Evolutionary conservation across 495 filamentous ascomycete genomes (phyloP), one percentile per base, ranked within the genome.

Genomic region (Podospora tetraspora): DNA sequence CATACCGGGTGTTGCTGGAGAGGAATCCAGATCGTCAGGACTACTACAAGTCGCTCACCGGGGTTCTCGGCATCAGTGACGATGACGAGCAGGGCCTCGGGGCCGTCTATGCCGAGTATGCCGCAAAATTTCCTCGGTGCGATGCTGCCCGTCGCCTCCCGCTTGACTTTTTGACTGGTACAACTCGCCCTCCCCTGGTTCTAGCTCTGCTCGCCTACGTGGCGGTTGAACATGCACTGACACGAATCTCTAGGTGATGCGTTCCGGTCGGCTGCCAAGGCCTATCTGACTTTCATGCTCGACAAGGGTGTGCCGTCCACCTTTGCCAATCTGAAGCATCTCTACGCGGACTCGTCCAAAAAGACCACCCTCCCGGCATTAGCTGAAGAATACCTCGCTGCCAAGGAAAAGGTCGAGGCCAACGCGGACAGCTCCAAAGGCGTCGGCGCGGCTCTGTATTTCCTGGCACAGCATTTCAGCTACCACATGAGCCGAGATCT

Each of bases 391-490:
- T 97, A 97, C 72, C 78, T 89, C 27, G 79, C 87, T 56, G 72
- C 81, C 5, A 81, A 81, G 11, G 74, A 69, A 27, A 79, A 82
- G 32, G 76, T 74, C 56, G 70, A 72, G 16, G 66, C 75, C 2
- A 88, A 88, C 66, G 85, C 83, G 57, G 83, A 89, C 29, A 78
- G 80, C 62, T 85, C 87, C 24, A 86, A 88, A 63, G 94, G 94
- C 73, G 82, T 89, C 62, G 83, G 91, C 8, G 91, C 93, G 12
- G 90, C 89, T 3, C 86, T 91, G 57, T 97, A 95, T 75, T 99
- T 96, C 83, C 87, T 99, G 63, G 92, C 92, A 6, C 96, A 98
- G 73, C 95, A 99, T 78, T 97, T 97, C 82, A 93, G 97, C 78
- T 97, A 96, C 74, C 84, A 91, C 77, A 84, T 92, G 64, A 96